Evolutionary conservation across 1,139 yeast genomes (phyloP).

Genomic region (Eremothecium gossypii): DNA sequence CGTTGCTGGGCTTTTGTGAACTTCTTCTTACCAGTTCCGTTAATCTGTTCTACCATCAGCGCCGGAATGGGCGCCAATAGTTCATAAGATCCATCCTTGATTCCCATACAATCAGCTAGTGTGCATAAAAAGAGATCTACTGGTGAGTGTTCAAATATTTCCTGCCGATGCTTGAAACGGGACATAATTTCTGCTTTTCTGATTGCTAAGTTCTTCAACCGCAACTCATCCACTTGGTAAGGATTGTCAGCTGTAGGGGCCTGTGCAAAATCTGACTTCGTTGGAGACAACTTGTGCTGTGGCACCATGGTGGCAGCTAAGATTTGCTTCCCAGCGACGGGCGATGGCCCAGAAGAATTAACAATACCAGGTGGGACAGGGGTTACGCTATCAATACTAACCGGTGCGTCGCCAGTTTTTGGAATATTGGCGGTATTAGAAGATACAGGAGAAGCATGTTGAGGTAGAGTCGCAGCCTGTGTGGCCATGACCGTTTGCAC

Average conservation of each 20-base stretch:
- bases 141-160: conserved; percentile 24
- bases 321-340: conserved; percentile 7
- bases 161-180: conserved; percentile 29
- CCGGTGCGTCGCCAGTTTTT: neutral
- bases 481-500: neutral
- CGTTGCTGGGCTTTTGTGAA: conserved; percentile 32
- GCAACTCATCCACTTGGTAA: conserved; percentile 25
- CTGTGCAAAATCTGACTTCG: conserved; percentile 8
- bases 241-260: conserved; percentile 16
- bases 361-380: conserved; percentile 3
- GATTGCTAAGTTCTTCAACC: conserved; percentile 20
- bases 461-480: neutral
- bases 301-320: conserved; percentile 2
- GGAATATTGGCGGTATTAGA: neutral
- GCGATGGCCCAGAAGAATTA: conserved; percentile 7
- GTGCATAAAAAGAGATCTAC: conserved; percentile 28
- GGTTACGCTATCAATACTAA: conserved; percentile 1
- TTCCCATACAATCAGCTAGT: conserved; percentile 27
- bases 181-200: conserved; percentile 27
- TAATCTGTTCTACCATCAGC: conserved; percentile 21
- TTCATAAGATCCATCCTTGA: conserved; percentile 23
- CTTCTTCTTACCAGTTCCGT: conserved; percentile 29
- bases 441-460: neutral
- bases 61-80: conserved; percentile 23
- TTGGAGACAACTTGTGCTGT: conserved; percentile 7